Base-by-base conservation (phyloP, 352 stramenopile genomes). In the Globisporangium alternatum region DNA sequence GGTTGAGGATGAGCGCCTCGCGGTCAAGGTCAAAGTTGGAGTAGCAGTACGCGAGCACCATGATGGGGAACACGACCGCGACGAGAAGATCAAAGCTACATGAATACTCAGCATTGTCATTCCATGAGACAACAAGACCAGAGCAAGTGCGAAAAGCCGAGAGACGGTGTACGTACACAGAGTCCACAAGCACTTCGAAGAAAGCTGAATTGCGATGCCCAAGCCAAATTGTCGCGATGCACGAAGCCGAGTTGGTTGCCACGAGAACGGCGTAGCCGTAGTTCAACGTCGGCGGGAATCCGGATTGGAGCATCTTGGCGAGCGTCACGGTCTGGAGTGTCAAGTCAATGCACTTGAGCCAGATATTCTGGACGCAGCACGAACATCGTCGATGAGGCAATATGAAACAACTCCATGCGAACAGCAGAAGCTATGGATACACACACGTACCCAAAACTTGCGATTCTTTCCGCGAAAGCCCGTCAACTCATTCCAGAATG, bases 1-100 rank as follows among this genome's bases (percentile, higher is more conserved):
- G 3, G 49, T 66, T 47, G n/a, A 66, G 37, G 2, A 12, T 15
- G 17, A 68, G 35, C 30, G 15, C 13, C 39, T 69, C 59, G 0
- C 65, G 65, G n/a, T 74, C 63, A 44, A 81, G 77, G 15, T 61
- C 64, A 21, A 85, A 82, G 2, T 60, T 72, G 1, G 22, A 61
- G 28, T 80, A 58, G 15, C 69, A 77, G 45, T 79, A 79, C 8
- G 66, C 7, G 12, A 78, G 44, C 2, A 75, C 48, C 9, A 72
- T 13, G 21, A 81, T 68, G 0, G 72, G 76, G 17, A 65, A 74
- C 0, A 58, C 65, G 25, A 81, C 53, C 3, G 64, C 67, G 6
- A 81, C 60, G 7, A 76, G 33, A 0, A 72, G 37, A 31, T 82
- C 70, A 33, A 82, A 72, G 5, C 71, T 43, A 9, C 10, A 15